phyloP scores from a whole-genome alignment of 2,329 filamentous ascomycete genomes.

The Penicillium palitans region DNA sequence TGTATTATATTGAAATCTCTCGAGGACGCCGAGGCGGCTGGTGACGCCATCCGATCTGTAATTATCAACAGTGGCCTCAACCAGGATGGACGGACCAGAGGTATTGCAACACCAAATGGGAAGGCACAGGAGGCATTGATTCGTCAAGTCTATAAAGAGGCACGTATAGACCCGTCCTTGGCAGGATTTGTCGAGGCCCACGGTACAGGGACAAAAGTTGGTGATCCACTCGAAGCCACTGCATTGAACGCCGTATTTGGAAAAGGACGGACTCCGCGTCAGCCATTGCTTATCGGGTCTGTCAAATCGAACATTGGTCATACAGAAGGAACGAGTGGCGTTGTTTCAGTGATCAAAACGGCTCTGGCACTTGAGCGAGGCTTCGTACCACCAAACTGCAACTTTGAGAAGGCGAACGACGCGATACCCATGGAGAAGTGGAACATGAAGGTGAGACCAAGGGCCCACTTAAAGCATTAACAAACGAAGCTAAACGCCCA shows the following conservation, averaged over 20 bases:
- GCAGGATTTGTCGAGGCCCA: slow-evolving; percentile 46
- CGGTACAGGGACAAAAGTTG: slow-evolving; percentile 44
- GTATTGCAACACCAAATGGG: slow-evolving; percentile 30
- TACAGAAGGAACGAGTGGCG: slow-evolving; percentile 29
- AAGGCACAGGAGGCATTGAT: slow-evolving; percentile 44
- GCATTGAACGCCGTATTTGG: slow-evolving; percentile 25
- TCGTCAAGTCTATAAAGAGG: slow-evolving; percentile 37
- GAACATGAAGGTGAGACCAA: slow-evolving; percentile 25
- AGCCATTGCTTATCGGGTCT: slow-evolving; percentile 30
- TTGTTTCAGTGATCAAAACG: slow-evolving; percentile 32
- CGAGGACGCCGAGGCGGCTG: slow-evolving; percentile 28
- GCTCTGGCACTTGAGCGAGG: slow-evolving; percentile 30
- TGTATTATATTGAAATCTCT: slow-evolving; percentile 28
- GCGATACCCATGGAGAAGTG: slow-evolving; percentile 29
- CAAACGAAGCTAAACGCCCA: not conserved
- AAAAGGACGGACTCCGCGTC: slow-evolving; percentile 18
- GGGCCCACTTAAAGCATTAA: not conserved
- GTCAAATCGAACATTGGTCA: slow-evolving; percentile 36
- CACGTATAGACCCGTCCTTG: slow-evolving; percentile 34
- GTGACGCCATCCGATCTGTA: slow-evolving; percentile 25
- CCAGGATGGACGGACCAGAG: slow-evolving; percentile 26
- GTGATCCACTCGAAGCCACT: slow-evolving; percentile 35
- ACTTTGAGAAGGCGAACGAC: slow-evolving; percentile 26
- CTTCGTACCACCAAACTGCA: slow-evolving; percentile 30
- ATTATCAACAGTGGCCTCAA: slow-evolving; percentile 25